Base-by-base conservation (phyloP, 768 basidiomycete genomes). In the Lactarius psammicola region DNA sequence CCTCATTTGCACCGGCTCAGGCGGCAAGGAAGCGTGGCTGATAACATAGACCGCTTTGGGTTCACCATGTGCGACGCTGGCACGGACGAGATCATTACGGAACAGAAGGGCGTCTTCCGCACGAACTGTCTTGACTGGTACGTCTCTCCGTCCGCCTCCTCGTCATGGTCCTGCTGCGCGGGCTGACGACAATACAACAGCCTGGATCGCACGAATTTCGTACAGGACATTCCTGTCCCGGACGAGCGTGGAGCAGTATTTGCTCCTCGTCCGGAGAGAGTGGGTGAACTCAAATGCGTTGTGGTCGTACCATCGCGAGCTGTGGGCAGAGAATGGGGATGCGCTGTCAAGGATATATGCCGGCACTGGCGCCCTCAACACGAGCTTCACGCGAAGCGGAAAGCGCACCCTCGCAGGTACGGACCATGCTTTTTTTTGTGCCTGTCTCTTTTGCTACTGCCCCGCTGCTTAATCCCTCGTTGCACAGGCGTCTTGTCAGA, bases 291-390 rank as follows among this genome's bases (percentile, higher is more conserved):
- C 86, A 11, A 80, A 79, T 64, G 77, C 83, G 9, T 79, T 98
- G 11, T 98, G 95, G 93, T 81, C 85, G 0, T 81, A 91, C 55
- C 96, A 98, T 76, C 87, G 95, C 26, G 92, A 95, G 74, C 79
- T 98, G 4, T 99, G 95, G 95, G 97, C 97, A 1, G 96, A 95
- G 79, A 96, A 94, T 72, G 95, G 95, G 15, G 95, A 97, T 74
- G 91, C 92, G 0, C 75, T 99, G 44, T 94, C 92, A 20, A 87
- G 88, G 64, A 96, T 96, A 69, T 99, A 99, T 75, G 95, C 95
- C 46, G 97, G 91, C 42, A 93, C 91, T 4, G 91, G 91, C 20
- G 91, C 97, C 23, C 78, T 99, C 68, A 99, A 99, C 72, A 98
- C 97, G 5, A 94, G 92, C 71, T 95, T 94, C 74, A 99, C 97